Percentiles rank a stretch among this genome's conserved stretches.
phyloP scores from a whole-genome alignment of 2,329 filamentous ascomycete genomes.

The Orbilia blumenaviensis region DNA sequence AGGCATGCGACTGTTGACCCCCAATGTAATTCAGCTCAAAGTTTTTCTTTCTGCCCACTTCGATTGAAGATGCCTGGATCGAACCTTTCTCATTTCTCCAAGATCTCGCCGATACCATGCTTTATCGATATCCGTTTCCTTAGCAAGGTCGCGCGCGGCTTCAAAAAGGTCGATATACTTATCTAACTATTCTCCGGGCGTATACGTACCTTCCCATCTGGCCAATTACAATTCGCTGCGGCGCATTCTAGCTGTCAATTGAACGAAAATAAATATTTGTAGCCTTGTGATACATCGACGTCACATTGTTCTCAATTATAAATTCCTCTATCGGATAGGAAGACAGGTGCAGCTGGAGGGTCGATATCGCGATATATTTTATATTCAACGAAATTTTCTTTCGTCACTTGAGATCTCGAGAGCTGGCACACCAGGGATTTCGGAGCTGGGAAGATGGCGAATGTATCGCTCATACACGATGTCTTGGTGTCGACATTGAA shows the following conservation, averaged over 20 bases:
- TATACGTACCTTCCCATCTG: background rate
- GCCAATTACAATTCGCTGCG: background rate
- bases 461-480: conserved; percentile 20
- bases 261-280: background rate
- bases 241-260: background rate
- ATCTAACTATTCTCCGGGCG: background rate
- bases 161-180: background rate
- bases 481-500: conserved; percentile 20
- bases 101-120: conserved; percentile 6
- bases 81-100: conserved; percentile 15
- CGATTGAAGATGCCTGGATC: conserved; percentile 6
- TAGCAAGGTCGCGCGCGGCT: background rate
- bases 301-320: background rate
- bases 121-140: conserved; percentile 21
- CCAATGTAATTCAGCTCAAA: conserved; percentile 8
- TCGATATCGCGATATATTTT: background rate
- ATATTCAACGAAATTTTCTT: background rate
- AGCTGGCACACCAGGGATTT: background rate
- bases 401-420: background rate
- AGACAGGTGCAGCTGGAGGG: too few relatives aligned
- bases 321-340: background rate
- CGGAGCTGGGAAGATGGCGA: background rate
- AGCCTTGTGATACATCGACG: background rate
- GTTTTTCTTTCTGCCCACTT: background rate
- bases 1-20: conserved; percentile 9